A percentile compares a stretch with the other conserved stretches of the same genome.
Conservation (phyloP, 176 grass and related monocot genomes). For the Triticum turgidum region DNA sequence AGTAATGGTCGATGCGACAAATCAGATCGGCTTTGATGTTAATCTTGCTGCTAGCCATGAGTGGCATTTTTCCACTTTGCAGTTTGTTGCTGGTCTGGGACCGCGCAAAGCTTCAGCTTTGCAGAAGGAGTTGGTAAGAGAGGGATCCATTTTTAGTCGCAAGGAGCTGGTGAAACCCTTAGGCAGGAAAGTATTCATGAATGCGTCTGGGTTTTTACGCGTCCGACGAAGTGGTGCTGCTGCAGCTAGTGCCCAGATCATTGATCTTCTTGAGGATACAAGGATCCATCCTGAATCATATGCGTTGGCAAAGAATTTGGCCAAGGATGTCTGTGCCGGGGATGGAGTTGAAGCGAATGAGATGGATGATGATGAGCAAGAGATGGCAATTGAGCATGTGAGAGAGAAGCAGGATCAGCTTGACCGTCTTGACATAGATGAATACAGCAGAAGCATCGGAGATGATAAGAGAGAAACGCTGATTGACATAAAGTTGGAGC, state of each 20-base stretch:
- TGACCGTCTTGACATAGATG: conserved; percentile 37
- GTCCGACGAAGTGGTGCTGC: conserved; percentile 77
- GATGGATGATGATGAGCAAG: conserved; percentile 76
- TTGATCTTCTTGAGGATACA: conserved; percentile 97
- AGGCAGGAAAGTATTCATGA: conserved; percentile 92
- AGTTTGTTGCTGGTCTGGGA: conserved; percentile 85
- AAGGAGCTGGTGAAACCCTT: conserved; percentile 84
- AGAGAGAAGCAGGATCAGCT: conserved; percentile 42
- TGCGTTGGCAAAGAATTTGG: conserved; percentile 79
- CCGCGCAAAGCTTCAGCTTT: conserved; percentile 82
- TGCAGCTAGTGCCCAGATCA: conserved; percentile 65
- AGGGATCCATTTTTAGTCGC: conserved; percentile 79
- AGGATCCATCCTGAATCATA: conserved; percentile 99
- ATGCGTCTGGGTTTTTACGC: conserved; percentile 83
- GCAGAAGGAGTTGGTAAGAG: conserved; percentile 86
- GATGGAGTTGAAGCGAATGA: conserved; percentile 62
- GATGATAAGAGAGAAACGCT: conserved; percentile 72
- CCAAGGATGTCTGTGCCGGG: conserved; percentile 70
- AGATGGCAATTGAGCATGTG: conserved; percentile 90
- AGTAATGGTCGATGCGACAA: conserved; percentile 94
- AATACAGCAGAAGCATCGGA: conserved; percentile 71
- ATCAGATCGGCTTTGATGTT: conserved; percentile 87
- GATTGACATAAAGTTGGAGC: conserved; percentile 48
- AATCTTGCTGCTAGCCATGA: conserved; percentile 97
- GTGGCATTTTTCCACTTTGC: conserved; percentile 95